Percentiles rank a stretch among this genome's conserved stretches.
These are phyloP conservation scores for Colletotrichum sidae DNA, from an alignment of 2,329 filamentous ascomycete genomes.

Conservation along the genomic window DNA sequence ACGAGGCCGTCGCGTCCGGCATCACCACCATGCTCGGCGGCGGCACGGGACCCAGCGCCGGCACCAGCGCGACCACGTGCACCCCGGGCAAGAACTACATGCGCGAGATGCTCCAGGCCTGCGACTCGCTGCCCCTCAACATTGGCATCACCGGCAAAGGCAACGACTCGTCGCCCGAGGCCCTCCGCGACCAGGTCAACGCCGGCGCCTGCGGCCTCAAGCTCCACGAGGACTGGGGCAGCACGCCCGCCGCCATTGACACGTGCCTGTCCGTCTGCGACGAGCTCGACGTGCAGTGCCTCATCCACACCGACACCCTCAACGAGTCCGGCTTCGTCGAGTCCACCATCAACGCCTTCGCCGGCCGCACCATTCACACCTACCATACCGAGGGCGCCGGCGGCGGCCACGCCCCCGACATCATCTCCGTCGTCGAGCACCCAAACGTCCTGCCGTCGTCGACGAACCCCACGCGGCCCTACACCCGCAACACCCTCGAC, in stretches of 20 bases:
- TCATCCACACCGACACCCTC: constrained; percentile 95
- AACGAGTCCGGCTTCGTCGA: constrained; percentile 99
- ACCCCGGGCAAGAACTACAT: constrained; percentile 88
- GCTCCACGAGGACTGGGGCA: constrained; percentile 96
- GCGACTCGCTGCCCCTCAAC: constrained; percentile 85
- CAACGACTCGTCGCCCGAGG: constrained; percentile 79
- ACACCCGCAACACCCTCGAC: constrained; percentile 90
- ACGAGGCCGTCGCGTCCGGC: constrained; percentile 85
- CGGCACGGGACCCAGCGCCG: constrained; percentile 89
- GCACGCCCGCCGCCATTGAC: constrained; percentile 91
- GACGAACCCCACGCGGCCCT: constrained; percentile 93
- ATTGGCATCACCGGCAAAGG: constrained; percentile 94
- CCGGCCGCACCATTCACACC: constrained; percentile 89
- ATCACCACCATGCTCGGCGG: constrained; percentile 93
- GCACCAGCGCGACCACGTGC: constrained; percentile 92
- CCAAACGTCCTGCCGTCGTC: constrained; percentile 89
- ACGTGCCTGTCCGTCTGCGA: constrained; percentile 88
- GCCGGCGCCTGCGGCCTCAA: constrained; percentile 93
- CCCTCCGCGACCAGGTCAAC: constrained; percentile 81
- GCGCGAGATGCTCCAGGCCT: constrained; percentile 89
- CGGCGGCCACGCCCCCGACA: constrained; percentile 94
- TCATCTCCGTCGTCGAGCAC: constrained; percentile 92
- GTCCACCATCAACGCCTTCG: constrained; percentile 87
- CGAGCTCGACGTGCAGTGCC: constrained; percentile 89
- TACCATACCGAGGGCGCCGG: constrained; percentile 98